Evolutionary conservation across 768 basidiomycete genomes (phyloP), one percentile per base, ranked within the genome.

Genomic region (Amanita subjunquillea): DNA sequence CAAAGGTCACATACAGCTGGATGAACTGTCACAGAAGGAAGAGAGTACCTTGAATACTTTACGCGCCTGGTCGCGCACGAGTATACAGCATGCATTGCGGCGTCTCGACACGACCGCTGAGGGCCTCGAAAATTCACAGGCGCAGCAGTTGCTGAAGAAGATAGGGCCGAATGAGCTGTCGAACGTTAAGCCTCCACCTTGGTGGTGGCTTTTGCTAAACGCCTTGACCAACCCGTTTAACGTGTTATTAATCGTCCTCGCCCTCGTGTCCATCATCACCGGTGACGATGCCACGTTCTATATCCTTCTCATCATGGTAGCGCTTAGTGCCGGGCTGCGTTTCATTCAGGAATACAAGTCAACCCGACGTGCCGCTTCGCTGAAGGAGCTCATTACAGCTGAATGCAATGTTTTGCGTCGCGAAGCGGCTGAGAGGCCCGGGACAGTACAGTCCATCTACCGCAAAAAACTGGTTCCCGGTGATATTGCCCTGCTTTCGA

Each of bases 221-320:
- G 69, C 67, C n/a, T 15, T 69, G 20, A 60, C 60, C 59, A 68
- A 69, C 48, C 68, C 67, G 6, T 67, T 67, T 57, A 67, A 67
- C 6, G 45, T 69, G 8, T 60, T 68, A 34, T 49, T 68, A 48
- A 60, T 59, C 6, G 48, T 67, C 42, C 64, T 68, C 6, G 67
- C 67, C 0, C 0, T 62, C 3, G 45, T 69, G 34, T 68, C 65
- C 38, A 58, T 65, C 15, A 65, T 59, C 10, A 68, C 67, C 9
- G 12, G 62, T 43, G 68, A 68, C 20, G 36, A 63, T 12, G 58
- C 67, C 4, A 69, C 67, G 3, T 68, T 69, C 27, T 56, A 56
- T 6, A 67, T 68, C 43, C 67, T 67, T 67, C 60, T 69, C 34
- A 47, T 55, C 36, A 68, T 68, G 67, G 30, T 69, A 2, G 50